Evolutionary conservation across 129 eudicot genomes (phyloP), one percentile per base, ranked within the genome.

Genomic region (Tagetes patula): DNA sequence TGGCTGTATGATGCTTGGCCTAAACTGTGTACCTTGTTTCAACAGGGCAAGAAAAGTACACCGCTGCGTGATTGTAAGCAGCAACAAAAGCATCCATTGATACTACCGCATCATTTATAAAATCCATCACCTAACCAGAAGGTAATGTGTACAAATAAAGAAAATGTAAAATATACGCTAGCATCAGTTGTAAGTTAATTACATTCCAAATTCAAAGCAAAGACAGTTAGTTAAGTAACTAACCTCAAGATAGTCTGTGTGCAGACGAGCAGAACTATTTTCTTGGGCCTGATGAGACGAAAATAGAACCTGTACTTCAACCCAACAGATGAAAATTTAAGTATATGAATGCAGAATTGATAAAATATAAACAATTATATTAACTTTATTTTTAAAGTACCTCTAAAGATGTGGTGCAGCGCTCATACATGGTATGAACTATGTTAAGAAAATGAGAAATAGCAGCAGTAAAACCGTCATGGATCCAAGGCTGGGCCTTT

Each of bases 351-450:
- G 34, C 3, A 50, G 3, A 60, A 30, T 8, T 45, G 33, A 49
- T 11, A 49, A 63, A 27, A 61, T 47, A 20, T 63, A 37, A 32
- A 20, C 42, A 32, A 36, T 56, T 20, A 7, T 66, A 66, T 41
- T 0, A 43, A 66, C 1, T 42, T 42, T 42, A 78, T 31, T 20
- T 13, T 47, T 48, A 53, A 65, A 43, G 3, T 53, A 90, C 99
- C 99, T 95, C 99, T 69, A 90, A 70, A 42, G 93, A 86, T 71
- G 96, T 86, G 79, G 55, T 88, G 85, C 99, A 95, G 8, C 99
- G 82, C 56, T 88, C 86, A 80, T 90, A 74, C 99, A 95, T 95
- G 63, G 99, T 90, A 68, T 85, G 86, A 67, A 82, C 91, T 83
- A 95, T 84, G 80, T 78, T 85, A 13, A 90, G 72, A 77, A 90